phyloP scores from a whole-genome alignment of 169 alveolate species.

The Eimeria tenella region DNA sequence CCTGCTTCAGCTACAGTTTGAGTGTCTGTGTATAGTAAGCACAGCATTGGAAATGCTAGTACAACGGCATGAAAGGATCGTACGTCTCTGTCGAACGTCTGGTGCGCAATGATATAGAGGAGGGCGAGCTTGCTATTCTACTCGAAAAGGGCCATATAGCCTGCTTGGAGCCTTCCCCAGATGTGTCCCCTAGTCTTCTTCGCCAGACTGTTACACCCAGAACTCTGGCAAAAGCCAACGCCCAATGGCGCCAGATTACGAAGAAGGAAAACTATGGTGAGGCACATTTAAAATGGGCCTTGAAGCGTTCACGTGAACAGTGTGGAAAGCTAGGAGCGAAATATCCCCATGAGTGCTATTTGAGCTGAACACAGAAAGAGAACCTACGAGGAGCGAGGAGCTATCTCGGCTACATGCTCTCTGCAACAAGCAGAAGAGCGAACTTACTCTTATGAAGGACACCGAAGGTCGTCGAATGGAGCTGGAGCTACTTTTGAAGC shows the following conservation, averaged over 20 bases:
- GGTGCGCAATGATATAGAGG: not conserved
- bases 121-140: not conserved
- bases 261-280: conserved; percentile 51
- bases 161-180: conserved; percentile 20
- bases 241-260: conserved; percentile 33
- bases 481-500: conserved; percentile 62
- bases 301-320: not conserved
- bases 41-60: not conserved
- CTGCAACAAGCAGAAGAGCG: conserved; percentile 54
- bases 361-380: conserved; percentile 42
- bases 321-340: not conserved
- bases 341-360: not conserved
- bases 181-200: conserved; percentile 35
- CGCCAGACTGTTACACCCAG: conserved; percentile 53
- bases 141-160: not conserved
- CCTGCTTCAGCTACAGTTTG: not conserved
- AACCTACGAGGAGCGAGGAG: conserved; percentile 47
- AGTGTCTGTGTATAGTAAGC: not conserved
- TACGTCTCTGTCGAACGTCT: too few relatives aligned
- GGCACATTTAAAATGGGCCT: not conserved
- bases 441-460: conserved; percentile 32
- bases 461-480: conserved; percentile 68
- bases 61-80: too few relatives aligned
- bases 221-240: conserved; percentile 63
- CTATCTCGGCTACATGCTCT: conserved; percentile 60